Conservation (phyloP, 2,329 filamentous ascomycete genomes). For the Neopestalotiopsis rosae region DNA sequence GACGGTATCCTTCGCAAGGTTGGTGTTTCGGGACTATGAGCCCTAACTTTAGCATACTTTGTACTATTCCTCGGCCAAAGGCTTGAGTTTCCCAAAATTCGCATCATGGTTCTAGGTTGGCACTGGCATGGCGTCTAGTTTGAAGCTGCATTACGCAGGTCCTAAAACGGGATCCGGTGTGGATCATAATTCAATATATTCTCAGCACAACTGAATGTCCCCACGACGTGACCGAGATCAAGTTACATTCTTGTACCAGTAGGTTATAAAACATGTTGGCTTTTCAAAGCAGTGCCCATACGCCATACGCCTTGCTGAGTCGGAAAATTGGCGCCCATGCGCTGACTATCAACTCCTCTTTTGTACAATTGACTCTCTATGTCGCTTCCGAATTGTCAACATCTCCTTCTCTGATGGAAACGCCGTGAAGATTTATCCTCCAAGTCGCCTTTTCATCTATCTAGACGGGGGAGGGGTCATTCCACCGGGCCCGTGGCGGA, state of each 20-base stretch:
- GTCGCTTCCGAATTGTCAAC: neutral
- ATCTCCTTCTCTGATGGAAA: neutral
- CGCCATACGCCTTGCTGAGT: neutral
- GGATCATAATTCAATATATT: neutral
- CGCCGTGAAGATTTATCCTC: neutral
- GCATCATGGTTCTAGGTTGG: neutral
- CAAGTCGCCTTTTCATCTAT: neutral
- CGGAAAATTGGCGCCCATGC: neutral
- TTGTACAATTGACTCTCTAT: neutral
- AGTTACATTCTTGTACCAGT: neutral
- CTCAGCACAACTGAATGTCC: neutral
- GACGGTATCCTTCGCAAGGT: conserved; percentile 68
- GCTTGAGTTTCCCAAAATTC: neutral
- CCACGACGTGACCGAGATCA: neutral
- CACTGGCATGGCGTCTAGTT: neutral
- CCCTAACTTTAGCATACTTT: neutral
- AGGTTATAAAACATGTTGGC: neutral
- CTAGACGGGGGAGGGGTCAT: neutral
- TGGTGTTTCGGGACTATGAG: conserved; percentile 38
- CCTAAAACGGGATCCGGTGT: neutral
- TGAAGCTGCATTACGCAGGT: conserved; percentile 15
- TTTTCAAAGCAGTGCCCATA: neutral
- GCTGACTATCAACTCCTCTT: neutral
- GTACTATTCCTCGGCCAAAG: neutral
- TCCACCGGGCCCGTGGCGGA: neutral